Base-by-base conservation (phyloP, 2,329 filamentous ascomycete genomes). In the Pseudofabraea citricarpa region DNA sequence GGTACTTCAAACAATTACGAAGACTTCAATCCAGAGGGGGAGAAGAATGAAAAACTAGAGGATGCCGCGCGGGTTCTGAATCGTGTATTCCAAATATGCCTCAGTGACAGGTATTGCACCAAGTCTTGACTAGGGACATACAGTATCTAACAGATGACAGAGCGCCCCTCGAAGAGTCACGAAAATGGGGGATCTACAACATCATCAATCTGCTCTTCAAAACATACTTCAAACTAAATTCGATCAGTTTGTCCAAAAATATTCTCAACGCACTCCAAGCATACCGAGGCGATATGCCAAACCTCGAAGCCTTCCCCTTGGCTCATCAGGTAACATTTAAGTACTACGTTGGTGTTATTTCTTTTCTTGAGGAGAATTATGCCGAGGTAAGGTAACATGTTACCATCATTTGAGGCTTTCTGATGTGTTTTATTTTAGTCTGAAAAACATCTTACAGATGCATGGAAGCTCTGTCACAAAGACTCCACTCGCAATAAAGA, bases 141-240 rank as follows among this genome's bases (percentile, higher is more conserved):
- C n/a, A n/a, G n/a, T n/a, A n/a, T n/a, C n/a, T n/a, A n/a, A n/a
- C n/a, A n/a, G n/a, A n/a, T n/a, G 35, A 42, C 57, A 91, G 88
- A 65, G 86, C 87, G 48, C 82, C 86, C 12, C 71, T 96, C 35
- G 82, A 90, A 58, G 86, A 95, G 57, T 96, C 91, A 7, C 82
- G 93, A 43, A 98, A 97, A 77, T 98, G 93, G 93, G 94, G 89
- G 6, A 87, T 95, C 37, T 98, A 98, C 70, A 90, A 90, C 64
- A 84, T 91, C 52, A 89, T 90, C 59, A 97, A 95, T 61, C 76
- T 98, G 6, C 74, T 96, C 12, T 98, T 98, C 79, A 97, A 97
- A 68, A 97, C 90, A 2, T 96, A 97, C 65, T 98, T 98, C 72
- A 94, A 88, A 70, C 73, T 97, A 50, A 95, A 95, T 67, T 87